Evolutionary conservation across 225 moss, liverwort and hornwort genomes (phyloP).

Genomic region (Sphagnum tenellum): DNA sequence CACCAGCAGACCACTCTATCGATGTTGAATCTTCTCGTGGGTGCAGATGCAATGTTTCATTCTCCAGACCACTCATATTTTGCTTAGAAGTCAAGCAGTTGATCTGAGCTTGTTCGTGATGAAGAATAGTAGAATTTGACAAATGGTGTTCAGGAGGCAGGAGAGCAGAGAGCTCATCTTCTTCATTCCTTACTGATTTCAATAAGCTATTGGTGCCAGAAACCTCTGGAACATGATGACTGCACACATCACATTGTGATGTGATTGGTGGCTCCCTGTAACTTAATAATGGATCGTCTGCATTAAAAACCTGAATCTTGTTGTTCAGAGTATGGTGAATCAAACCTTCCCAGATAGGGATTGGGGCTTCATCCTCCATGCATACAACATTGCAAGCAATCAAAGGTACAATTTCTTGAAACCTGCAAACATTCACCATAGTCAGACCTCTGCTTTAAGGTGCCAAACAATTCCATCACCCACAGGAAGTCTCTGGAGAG

Average conservation of each 20-base stretch:
- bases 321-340: conserved; percentile 71
- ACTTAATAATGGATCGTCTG: conserved; percentile 19
- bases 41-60: conserved; percentile 6
- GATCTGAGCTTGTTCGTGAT: too few species aligned
- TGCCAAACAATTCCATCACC: too few species aligned
- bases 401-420: conserved; percentile 95
- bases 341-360: conserved; percentile 71
- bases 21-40: conserved; percentile 13
- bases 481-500: too few species aligned
- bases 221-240: too few species aligned
- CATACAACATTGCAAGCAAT: conserved; percentile 91
- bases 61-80: conserved; percentile 8
- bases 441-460: too few species aligned
- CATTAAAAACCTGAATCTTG: conserved; percentile 10
- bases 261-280: conserved; percentile 38
- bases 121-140: too few species aligned
- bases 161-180: background rate
- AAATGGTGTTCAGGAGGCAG: too few species aligned
- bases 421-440: conserved; percentile 29
- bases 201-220: too few species aligned
- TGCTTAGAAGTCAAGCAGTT: too few species aligned
- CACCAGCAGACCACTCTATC: conserved; percentile 7
- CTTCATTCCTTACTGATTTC: background rate
- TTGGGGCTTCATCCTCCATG: conserved; percentile 76
- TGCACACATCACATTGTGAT: background rate